Conservation (phyloP, 2,329 filamentous ascomycete species). For the Lomentospora prolificans region DNA sequence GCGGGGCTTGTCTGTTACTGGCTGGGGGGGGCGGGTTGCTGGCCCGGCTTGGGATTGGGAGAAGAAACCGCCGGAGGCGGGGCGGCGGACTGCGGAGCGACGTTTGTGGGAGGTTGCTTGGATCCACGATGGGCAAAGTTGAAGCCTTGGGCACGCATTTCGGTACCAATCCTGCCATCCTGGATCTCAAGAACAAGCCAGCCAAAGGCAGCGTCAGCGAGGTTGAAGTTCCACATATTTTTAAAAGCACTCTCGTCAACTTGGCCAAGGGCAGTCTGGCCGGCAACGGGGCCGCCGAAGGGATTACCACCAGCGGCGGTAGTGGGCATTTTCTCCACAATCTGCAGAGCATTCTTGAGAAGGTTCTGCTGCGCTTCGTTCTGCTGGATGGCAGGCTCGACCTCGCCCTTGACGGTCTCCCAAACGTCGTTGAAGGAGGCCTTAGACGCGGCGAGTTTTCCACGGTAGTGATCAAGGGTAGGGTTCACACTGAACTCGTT, state of each 20-base stretch:
- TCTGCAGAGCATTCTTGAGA: constrained; percentile 78
- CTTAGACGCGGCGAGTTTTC: constrained; percentile 95
- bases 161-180: constrained; percentile 88
- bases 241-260: constrained; percentile 99
- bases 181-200: constrained; percentile 94
- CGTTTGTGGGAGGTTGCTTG: constrained; percentile 52
- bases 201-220: constrained; percentile 94
- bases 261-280: constrained; percentile 65
- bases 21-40: constrained; percentile 7
- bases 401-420: constrained; percentile 95
- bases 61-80: constrained; percentile 17
- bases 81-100: constrained; percentile 26
- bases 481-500: constrained; percentile 99
- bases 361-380: constrained; percentile 92
- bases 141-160: constrained; percentile 98
- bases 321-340: constrained; percentile 97
- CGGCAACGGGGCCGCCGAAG: constrained; percentile 77
- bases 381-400: constrained; percentile 85
- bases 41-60: constrained; percentile 13
- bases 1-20: neutral
- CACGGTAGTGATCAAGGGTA: constrained; percentile 93
- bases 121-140: constrained; percentile 94
- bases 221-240: constrained; percentile 99
- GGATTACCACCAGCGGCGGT: constrained; percentile 94
- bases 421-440: constrained; percentile 98